Percentiles rank a stretch among this genome's conserved stretches.
These are phyloP conservation scores for Amaranthus tricolor DNA, from an alignment of 179 eudicot genomes.

Conservation along the genomic window DNA sequence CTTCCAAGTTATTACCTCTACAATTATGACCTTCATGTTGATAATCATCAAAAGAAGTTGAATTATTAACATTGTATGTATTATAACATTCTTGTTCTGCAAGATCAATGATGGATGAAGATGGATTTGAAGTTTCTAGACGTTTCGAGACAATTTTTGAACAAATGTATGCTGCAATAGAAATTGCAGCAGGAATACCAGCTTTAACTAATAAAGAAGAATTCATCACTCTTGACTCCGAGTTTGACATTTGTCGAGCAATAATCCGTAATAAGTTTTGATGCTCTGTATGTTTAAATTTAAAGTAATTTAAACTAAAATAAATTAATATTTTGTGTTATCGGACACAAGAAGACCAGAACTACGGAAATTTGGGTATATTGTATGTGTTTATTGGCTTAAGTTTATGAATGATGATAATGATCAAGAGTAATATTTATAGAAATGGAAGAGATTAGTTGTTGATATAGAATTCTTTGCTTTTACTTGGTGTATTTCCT, in stretches of 20 bases:
- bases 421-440: background rate
- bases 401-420: background rate
- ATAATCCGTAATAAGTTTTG: background rate
- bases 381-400: background rate
- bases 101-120: background rate
- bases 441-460: background rate
- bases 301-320: background rate
- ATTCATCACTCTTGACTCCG: constrained; percentile 30
- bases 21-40: background rate
- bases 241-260: constrained; percentile 22
- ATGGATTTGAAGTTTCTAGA: background rate
- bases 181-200: constrained; percentile 50
- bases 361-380: background rate
- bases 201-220: constrained; percentile 45
- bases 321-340: background rate
- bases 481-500: constrained; percentile 23
- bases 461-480: constrained; percentile 18
- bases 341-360: background rate
- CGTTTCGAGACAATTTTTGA: constrained; percentile 31
- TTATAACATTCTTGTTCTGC: background rate
- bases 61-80: background rate
- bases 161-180: constrained; percentile 42
- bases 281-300: background rate
- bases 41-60: constrained; percentile 6
- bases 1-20: constrained; percentile 23